Evolutionary conservation across 129 eudicot species (phyloP), one percentile per base, ranked within the genome.

Genomic region (Chrysanthemum makinoi): DNA sequence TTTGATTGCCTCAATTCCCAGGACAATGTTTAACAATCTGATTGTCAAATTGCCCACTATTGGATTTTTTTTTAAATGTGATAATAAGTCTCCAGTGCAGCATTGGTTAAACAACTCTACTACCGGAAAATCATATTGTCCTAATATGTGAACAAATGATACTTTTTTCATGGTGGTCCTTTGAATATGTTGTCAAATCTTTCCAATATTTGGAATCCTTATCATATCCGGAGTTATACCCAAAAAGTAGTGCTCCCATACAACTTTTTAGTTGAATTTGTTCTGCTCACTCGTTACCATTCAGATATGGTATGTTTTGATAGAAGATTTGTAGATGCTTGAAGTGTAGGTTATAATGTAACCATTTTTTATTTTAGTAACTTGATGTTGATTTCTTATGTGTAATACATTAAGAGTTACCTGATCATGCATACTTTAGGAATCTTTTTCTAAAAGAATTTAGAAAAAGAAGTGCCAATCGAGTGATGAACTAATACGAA

Each of bases 191-290:
- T 66, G 64, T 77, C 81, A 62, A 44, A 26, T 49, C 74, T 56
- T 75, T 72, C 62, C 22, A 54, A 73, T 68, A 69, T 65, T 26
- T 62, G 73, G 80, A 77, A 82, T 77, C 73, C 62, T 77, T 73
- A 54, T 81, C 82, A 73, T 65, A 70, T 70, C 71, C 54, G 35
- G 17, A 35, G 44, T 47, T 70, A 62, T 67, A 15, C 54, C 20
- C 18, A 18, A 56, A 74, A 74, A 48, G 66, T 70, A 33, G 16
- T 57, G 65, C 44, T 68, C 55, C 10, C 28, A 16, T 33, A 56
- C 54, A 17, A 26, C 61, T 6, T 47, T 68, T 67, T 57, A 39
- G 54, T 67, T 58, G 26, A 72, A 59, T 12, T 50, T 66, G 70
- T 66, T 64, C 43, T 7, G 14, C 44, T 58, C 63, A 39, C 66